A percentile compares a stretch with the other conserved stretches of the same genome.
phyloP scores from a whole-genome alignment of 23 red algal species.

The Chondrus crispus region DNA sequence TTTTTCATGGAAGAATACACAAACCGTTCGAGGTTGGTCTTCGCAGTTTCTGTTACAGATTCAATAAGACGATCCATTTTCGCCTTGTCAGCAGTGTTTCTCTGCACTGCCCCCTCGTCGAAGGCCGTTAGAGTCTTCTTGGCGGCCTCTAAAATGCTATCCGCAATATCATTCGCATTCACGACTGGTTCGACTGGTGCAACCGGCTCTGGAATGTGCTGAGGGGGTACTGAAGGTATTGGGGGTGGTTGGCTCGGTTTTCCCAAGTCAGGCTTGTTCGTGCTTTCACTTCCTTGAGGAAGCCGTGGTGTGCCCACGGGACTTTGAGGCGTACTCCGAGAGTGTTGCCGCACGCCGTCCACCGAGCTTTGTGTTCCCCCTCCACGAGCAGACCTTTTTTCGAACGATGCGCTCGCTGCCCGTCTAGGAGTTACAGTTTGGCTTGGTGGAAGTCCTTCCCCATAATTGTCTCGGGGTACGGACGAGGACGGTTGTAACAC shows the following conservation, averaged over 20 bases:
- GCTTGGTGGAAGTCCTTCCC: not conserved
- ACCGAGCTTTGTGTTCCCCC: not conserved
- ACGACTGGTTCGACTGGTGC: not conserved
- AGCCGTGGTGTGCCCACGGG: not conserved
- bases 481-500: not conserved
- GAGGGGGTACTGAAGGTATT: not conserved
- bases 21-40: conserved; percentile 57
- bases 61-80: conserved; percentile 58
- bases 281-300: not conserved
- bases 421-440: not conserved
- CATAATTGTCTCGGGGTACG: not conserved
- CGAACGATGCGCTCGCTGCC: no score
- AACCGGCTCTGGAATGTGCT: conserved; percentile 9
- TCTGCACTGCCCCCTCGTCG: conserved; percentile 24
- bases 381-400: not conserved
- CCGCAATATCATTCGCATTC: conserved; percentile 22
- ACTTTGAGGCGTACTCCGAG: not conserved
- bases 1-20: conserved; percentile 67
- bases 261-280: not conserved
- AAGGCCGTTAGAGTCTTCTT: conserved; percentile 41
- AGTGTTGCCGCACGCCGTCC: not conserved
- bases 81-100: conserved; percentile 26
- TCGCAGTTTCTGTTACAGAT: conserved; percentile 43
- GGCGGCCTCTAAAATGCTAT: conserved; percentile 16
- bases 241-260: not conserved